phyloP scores from a whole-genome alignment of 2,329 filamentous ascomycete species.

The Emergomyces africanus region DNA sequence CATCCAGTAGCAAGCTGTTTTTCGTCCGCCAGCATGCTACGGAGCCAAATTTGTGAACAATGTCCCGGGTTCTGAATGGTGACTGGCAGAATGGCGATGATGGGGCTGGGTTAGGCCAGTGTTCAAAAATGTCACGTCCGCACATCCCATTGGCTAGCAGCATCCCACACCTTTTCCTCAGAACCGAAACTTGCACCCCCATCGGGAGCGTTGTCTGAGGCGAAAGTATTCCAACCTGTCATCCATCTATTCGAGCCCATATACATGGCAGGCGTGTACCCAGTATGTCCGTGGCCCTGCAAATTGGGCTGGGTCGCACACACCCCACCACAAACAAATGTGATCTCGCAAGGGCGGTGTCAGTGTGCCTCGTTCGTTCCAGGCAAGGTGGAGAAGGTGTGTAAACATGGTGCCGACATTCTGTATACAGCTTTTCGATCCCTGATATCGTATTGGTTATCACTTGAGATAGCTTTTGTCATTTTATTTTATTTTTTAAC shows the following conservation, averaged over 20 bases:
- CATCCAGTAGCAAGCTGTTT: background rate
- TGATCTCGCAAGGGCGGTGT: conserved; percentile 1
- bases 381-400: background rate
- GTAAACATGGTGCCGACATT: background rate
- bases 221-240: background rate
- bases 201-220: conserved; percentile 1
- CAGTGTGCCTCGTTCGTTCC: conserved; percentile 5
- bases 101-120: background rate
- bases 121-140: background rate
- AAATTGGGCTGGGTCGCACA: background rate
- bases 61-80: conserved; percentile 2
- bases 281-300: conserved; percentile 1
- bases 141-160: conserved; percentile 1
- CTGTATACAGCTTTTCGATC: background rate
- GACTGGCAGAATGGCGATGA: conserved; percentile 5
- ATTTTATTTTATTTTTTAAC: background rate
- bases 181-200: background rate
- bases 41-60: background rate
- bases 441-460: conserved; percentile 6
- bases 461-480: background rate
- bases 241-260: conserved; percentile 2
- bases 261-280: conserved; percentile 6
- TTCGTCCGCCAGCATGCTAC: conserved; percentile 5
- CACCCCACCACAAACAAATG: conserved; percentile 1
- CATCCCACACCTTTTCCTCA: background rate